Evolutionary conservation across 129 eudicot species (phyloP).

Genomic region (Flaveria ramosissima): DNA sequence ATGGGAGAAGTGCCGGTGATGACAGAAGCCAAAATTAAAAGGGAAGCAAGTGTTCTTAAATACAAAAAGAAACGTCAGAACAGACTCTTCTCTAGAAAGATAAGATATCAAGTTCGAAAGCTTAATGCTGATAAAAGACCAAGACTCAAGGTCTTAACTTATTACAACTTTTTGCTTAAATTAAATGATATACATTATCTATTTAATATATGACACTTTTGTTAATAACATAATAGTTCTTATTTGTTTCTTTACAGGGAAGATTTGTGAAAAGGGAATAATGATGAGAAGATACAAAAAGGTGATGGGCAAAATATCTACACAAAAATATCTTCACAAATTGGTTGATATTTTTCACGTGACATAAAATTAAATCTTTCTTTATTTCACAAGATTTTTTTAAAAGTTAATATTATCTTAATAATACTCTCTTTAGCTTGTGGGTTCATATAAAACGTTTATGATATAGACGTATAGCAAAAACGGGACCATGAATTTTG

Average conservation of each 20-base stretch:
- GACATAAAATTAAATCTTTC: neutral
- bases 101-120: conserved; percentile 52
- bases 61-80: conserved; percentile 49
- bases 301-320: conserved; percentile 30
- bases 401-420: neutral
- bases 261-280: conserved; percentile 42
- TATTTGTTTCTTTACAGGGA: conserved; percentile 25
- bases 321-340: conserved; percentile 26
- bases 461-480: no score
- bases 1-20: conserved; percentile 47
- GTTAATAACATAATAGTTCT: neutral
- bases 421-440: neutral
- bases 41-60: conserved; percentile 49
- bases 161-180: neutral
- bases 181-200: no score
- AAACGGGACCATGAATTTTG: no score
- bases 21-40: conserved; percentile 42
- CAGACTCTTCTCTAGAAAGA: conserved; percentile 39
- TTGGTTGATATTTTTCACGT: conserved; percentile 15
- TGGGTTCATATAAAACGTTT: neutral
- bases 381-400: neutral
- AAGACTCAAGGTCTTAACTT: conserved; percentile 41
- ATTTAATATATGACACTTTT: neutral
- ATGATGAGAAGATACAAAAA: conserved; percentile 36
- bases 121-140: conserved; percentile 56